These are phyloP conservation scores for Amanita subjunquillea DNA, from an alignment of 768 basidiomycete genomes.

Conservation along the genomic window DNA sequence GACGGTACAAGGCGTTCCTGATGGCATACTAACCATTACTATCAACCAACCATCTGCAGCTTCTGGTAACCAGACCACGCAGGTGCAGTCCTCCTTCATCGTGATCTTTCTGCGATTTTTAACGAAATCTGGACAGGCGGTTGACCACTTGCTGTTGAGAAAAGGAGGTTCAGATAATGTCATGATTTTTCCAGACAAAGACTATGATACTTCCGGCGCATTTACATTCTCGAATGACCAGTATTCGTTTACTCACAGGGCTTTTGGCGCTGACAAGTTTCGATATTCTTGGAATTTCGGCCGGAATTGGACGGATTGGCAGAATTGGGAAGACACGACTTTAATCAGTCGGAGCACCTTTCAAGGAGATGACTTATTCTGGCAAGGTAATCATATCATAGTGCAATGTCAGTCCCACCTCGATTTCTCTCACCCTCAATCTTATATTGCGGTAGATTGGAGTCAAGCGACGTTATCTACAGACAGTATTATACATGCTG, in stretches of 20 bases:
- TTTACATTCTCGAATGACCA: constrained; percentile 50
- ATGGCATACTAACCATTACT: constrained; percentile 72
- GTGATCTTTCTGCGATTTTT: constrained; percentile 4
- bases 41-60: constrained; percentile 43
- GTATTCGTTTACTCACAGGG: constrained; percentile 73
- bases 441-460: constrained; percentile 50
- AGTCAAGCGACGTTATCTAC: constrained; percentile 53
- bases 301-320: constrained; percentile 76
- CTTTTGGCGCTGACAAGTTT: constrained; percentile 79
- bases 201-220: constrained; percentile 54
- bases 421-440: not conserved
- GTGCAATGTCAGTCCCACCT: constrained; percentile 61
- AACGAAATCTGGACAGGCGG: constrained; percentile 26
- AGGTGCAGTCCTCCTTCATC: constrained; percentile 29
- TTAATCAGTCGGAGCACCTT: constrained; percentile 53
- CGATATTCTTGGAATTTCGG: constrained; percentile 86
- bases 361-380: constrained; percentile 42
- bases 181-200: constrained; percentile 79
- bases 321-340: constrained; percentile 65
- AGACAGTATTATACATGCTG: constrained; percentile 67
- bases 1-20: constrained; percentile 65
- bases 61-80: constrained; percentile 35
- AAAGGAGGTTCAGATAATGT: constrained; percentile 70
- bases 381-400: constrained; percentile 79
- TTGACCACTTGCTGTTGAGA: constrained; percentile 71